A percentile compares a stretch with the other conserved stretches of the same genome.
Evolutionary conservation across 495 filamentous ascomycete genomes (phyloP).

Genomic region (Darksidea phi): DNA sequence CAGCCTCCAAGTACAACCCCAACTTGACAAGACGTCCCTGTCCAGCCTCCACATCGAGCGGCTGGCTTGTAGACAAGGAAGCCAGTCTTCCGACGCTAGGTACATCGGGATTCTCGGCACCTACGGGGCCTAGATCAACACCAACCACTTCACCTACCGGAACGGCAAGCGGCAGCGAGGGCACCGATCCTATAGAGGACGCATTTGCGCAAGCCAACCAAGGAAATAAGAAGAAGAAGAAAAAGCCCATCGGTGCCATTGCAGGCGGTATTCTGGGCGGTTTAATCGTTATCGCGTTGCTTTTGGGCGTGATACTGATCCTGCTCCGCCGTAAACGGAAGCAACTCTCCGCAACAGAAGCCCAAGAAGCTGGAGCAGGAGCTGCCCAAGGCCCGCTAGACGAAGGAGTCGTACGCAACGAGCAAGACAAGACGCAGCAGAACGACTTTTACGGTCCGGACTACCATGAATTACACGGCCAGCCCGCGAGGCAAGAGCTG

Average conservation of each 20-base stretch:
- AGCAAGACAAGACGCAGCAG: background rate
- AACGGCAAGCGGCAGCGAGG: background rate
- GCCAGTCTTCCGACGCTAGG: slow-evolving; percentile 12
- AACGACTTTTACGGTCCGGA: slow-evolving; percentile 12
- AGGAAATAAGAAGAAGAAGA: background rate
- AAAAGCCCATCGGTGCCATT: background rate
- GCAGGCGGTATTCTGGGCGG: slow-evolving; percentile 15
- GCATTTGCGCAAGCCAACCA: background rate
- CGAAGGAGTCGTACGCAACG: background rate
- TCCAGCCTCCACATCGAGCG: slow-evolving; percentile 5
- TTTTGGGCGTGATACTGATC: slow-evolving; percentile 8
- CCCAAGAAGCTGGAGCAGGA: background rate
- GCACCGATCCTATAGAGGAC: background rate
- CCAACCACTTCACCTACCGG: background rate
- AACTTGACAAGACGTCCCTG: slow-evolving; percentile 5
- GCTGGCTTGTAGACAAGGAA: slow-evolving; percentile 4
- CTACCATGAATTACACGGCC: slow-evolving; percentile 2
- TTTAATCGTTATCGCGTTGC: slow-evolving; percentile 7
- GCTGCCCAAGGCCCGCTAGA: background rate
- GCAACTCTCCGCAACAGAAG: background rate
- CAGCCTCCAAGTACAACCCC: slow-evolving; percentile 11
- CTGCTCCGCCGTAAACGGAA: slow-evolving; percentile 13
- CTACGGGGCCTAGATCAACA: slow-evolving; percentile 11
- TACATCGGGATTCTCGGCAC: slow-evolving; percentile 7
- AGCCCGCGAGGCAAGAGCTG: slow-evolving; percentile 1